Conservation (phyloP, 108 stramenopile genomes). For the Nitzschia sp. region DNA sequence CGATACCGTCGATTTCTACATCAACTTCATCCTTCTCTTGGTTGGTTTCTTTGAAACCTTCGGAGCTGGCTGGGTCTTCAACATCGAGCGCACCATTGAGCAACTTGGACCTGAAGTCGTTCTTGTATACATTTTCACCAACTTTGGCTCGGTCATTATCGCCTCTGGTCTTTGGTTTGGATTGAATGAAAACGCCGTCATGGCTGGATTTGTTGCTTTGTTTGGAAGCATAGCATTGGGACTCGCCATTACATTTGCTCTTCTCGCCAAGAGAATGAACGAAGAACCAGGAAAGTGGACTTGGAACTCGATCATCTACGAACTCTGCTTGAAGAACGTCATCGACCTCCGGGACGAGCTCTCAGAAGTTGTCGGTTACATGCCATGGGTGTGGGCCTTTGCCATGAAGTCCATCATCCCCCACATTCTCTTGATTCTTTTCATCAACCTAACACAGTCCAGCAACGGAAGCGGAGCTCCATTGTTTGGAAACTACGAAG, state of each 20-base stretch:
- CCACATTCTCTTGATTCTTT: constrained; percentile 59
- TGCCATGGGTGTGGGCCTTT: constrained; percentile 54
- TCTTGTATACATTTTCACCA: constrained; percentile 40
- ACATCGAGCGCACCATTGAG: constrained; percentile 39
- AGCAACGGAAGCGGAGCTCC: constrained; percentile 21
- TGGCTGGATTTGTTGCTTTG: constrained; percentile 46
- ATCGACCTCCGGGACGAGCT: constrained; percentile 41
- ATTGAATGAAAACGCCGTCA: constrained; percentile 28
- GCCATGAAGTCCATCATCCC: constrained; percentile 55
- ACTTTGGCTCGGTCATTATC: constrained; percentile 51
- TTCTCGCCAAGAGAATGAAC: constrained; percentile 34
- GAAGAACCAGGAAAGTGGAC: constrained; percentile 36
- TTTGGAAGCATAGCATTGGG: constrained; percentile 33
- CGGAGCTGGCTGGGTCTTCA: constrained; percentile 62
- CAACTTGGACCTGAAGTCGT: constrained; percentile 38
- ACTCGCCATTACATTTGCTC: constrained; percentile 29
- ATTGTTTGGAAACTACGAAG: constrained; percentile 43
- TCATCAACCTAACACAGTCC: constrained; percentile 47
- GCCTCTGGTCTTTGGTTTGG: constrained; percentile 47
- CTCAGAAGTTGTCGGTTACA: constrained; percentile 40
- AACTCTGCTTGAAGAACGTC: constrained; percentile 46
- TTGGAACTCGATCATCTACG: constrained; percentile 39
- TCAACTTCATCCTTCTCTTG: constrained; percentile 65
- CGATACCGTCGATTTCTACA: constrained; percentile 63
- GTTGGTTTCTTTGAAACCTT: constrained; percentile 60